These are phyloP conservation scores for Acephala macrosclerotiorum DNA, from an alignment of 2,329 filamentous ascomycete species.

Conservation along the genomic window DNA sequence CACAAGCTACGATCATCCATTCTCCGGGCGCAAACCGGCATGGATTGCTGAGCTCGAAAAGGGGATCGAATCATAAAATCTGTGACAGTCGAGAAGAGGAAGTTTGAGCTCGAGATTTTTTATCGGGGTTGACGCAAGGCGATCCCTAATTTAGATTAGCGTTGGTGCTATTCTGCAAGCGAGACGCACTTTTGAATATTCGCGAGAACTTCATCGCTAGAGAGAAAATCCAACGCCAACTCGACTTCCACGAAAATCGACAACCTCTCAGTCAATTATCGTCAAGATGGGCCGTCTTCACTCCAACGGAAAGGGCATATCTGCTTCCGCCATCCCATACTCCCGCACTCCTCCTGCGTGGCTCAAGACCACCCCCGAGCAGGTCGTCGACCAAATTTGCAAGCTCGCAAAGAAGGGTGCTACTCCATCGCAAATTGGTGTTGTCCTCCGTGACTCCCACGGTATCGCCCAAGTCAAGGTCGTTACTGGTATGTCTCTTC, in stretches of 20 bases:
- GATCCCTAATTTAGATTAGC: neutral
- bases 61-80: no score
- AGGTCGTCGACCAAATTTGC: conserved; percentile 99
- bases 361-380: conserved; percentile 98
- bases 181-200: conserved; percentile 25
- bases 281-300: conserved; percentile 93
- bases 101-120: conserved; percentile 14
- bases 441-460: conserved; percentile 97
- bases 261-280: conserved; percentile 47
- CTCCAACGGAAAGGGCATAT: conserved; percentile 99
- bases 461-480: conserved; percentile 98
- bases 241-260: conserved; percentile 33
- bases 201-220: conserved; percentile 23
- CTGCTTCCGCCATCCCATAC: conserved; percentile 94
- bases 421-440: conserved; percentile 98
- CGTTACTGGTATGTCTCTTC: conserved; percentile 79
- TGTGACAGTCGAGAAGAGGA: neutral
- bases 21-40: no score
- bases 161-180: conserved; percentile 7
- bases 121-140: neutral
- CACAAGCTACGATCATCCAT: neutral
- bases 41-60: no score
- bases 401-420: conserved; percentile 99
- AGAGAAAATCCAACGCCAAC: conserved; percentile 21
- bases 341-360: conserved; percentile 90